These are phyloP conservation scores for Lipomyces anomalus DNA, from an alignment of 805 yeast genomes.

Conservation along the genomic window DNA sequence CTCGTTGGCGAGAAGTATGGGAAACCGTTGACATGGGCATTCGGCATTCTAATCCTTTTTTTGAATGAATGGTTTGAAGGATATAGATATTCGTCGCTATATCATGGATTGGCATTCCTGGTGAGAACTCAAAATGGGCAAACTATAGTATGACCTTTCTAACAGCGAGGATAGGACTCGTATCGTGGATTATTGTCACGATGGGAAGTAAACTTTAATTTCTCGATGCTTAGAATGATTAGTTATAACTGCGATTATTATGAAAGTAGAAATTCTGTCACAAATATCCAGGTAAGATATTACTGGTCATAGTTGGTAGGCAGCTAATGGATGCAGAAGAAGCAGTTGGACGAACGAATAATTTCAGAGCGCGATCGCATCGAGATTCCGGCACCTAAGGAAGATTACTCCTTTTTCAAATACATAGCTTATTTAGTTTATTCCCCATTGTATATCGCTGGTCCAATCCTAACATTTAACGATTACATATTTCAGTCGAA, in stretches of 20 bases:
- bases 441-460: conserved; percentile 89
- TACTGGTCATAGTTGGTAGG: not conserved
- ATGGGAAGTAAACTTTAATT: conserved; percentile 96
- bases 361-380: conserved; percentile 59
- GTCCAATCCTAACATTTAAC: conserved; percentile 89
- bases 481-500: conserved; percentile 72
- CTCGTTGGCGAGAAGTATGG: conserved; percentile 13
- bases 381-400: conserved; percentile 53
- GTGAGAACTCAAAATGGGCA: conserved; percentile 34
- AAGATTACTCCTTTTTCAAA: conserved; percentile 58
- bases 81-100: conserved; percentile 44
- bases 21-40: conserved; percentile 54
- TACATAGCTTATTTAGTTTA: conserved; percentile 74
- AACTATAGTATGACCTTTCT: conserved; percentile 3
- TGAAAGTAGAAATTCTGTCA: conserved; percentile 2
- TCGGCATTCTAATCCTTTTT: conserved; percentile 73
- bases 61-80: conserved; percentile 64
- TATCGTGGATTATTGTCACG: conserved; percentile 73
- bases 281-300: conserved; percentile 17
- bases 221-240: conserved; percentile 75
- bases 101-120: conserved; percentile 42
- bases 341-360: conserved; percentile 13
- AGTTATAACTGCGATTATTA: conserved; percentile 74
- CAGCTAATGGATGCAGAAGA: conserved; percentile 11
- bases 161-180: conserved; percentile 33